Base-by-base conservation (phyloP, 2,329 filamentous ascomycete species). In the Alternaria consortialis region DNA sequence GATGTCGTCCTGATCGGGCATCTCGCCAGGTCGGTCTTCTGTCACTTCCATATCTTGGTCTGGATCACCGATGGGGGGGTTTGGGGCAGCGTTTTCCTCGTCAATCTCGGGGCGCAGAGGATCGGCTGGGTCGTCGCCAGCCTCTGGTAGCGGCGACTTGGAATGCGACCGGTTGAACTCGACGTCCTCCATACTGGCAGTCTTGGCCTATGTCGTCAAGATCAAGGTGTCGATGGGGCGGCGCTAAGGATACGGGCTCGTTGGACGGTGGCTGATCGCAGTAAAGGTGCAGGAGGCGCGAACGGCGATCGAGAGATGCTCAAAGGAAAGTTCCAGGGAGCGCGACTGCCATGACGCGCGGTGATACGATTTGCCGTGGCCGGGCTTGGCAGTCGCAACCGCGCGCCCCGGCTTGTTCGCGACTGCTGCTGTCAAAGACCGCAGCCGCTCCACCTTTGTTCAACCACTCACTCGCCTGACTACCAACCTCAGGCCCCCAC, bases 81-180 rank as follows among this genome's bases (percentile, higher is more conserved):
- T 80, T 13, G 78, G 80, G 32, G 77, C 75, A 23, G 79, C 77
- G 59, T 84, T 78, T 64, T 84, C 84, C 69, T 84, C 81, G 42
- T 84, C 82, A 36, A 83, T 76, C 42, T 81, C 80, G 15, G 82
- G 82, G 46, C 78, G 76, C 51, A 83, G 74, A 32, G 81, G 80
- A 65, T 84, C 82, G 51, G 70, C 71, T 7, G 80, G 79, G 62
- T 84, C 82, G 64, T 82, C 73, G 70, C 81, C 81, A 68, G 78
- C 82, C 71, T 84, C 80, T 31, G 83, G 83, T 40, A 80, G 73
- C 55, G 74, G 76, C 59, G 79, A 77, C 53, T 78, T 73, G 52
- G 77, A 76, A 60, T 79, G 76, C 55, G 76, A 79, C 64, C 68
- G 63, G 43, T 46, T 66, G 73, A 80, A 77, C 68, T 80, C 73